Evolutionary conservation across 139 green algal species (phyloP), one percentile per base, ranked within the genome.

Genomic region (Coelastrella sp.): DNA sequence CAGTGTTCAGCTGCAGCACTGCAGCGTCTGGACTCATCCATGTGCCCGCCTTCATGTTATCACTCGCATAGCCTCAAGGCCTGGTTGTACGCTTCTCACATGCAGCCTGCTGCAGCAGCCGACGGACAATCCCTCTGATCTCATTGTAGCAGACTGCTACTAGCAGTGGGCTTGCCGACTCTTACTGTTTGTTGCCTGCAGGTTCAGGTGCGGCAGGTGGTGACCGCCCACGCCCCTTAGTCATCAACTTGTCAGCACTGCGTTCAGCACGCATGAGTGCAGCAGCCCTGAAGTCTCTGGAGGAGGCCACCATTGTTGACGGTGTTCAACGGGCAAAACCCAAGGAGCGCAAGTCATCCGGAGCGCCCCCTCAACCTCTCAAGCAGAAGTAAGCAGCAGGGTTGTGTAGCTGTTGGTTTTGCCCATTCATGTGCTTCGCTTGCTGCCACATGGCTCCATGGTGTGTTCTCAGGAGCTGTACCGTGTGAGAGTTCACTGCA

Each of bases 211-310:
- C 82, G 17, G 23, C 61, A 19, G 23, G 23, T 47, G 82, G 13
- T n/a, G 83, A 16, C 7, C 83, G 83, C n/a, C 73, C 47, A n/a
- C 66, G 32, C 6, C 83, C 83, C 4, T 19, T 88, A 4, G 47
- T 88, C 54, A 88, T 88, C 68, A 80, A 80, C 68, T 16, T 88
- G 10, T 75, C 83, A 3, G 61, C 83, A 57, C 47, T 88, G 3
- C 83, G 47, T 7, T n/a, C 47, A 20, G 83, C 83, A 61, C 83
- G 83, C 68, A 88, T 77, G 83, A 80, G 66, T 54, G 83, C 54
- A 23, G 83, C 68, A 22, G 83, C 83, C 10, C 47, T 80, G 19
- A 23, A 56, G 7, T 80, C 83, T 5, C 22, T 85, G 6, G 61
- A 80, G 47, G 6, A 88, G 19, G 61, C 58, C n/a, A 22, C 68